These are phyloP conservation scores for Nitzschia inconspicua DNA, from an alignment of 108 stramenopile genomes.

Conservation along the genomic window DNA sequence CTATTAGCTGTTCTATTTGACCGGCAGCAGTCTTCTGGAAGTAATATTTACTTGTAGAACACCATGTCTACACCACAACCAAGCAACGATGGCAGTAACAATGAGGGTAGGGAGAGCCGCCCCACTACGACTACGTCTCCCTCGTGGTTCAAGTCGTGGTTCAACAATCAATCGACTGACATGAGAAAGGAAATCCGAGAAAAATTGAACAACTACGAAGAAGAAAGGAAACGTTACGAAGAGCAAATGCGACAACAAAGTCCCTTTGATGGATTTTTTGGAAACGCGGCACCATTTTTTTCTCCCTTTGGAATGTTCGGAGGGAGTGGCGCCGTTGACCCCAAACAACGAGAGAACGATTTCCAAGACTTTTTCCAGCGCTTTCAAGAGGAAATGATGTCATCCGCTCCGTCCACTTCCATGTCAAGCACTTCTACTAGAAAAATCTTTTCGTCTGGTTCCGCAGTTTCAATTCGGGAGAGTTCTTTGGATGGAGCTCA, in stretches of 20 bases:
- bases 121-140: too few species aligned
- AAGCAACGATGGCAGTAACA: too few species aligned
- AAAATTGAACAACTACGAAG: slow-evolving; percentile 3
- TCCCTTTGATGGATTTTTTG: not conserved
- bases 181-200: slow-evolving; percentile 18
- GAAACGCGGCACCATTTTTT: not conserved
- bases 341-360: not conserved
- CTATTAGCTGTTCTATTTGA: too few species aligned
- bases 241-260: not conserved
- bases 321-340: not conserved
- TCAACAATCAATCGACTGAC: too few species aligned
- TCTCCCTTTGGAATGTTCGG: too few species aligned
- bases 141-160: too few species aligned
- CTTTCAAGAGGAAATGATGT: not conserved
- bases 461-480: not conserved
- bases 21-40: too few species aligned
- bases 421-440: not conserved
- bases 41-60: too few species aligned
- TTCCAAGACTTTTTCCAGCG: not conserved
- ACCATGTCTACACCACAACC: too few species aligned
- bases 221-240: not conserved
- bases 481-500: not conserved
- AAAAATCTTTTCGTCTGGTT: not conserved
- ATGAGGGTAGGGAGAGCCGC: too few species aligned
- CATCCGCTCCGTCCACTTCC: not conserved